Evolutionary conservation across 176 grass and related monocot species (phyloP).

Genomic region (Bothriochloa decipiens): DNA sequence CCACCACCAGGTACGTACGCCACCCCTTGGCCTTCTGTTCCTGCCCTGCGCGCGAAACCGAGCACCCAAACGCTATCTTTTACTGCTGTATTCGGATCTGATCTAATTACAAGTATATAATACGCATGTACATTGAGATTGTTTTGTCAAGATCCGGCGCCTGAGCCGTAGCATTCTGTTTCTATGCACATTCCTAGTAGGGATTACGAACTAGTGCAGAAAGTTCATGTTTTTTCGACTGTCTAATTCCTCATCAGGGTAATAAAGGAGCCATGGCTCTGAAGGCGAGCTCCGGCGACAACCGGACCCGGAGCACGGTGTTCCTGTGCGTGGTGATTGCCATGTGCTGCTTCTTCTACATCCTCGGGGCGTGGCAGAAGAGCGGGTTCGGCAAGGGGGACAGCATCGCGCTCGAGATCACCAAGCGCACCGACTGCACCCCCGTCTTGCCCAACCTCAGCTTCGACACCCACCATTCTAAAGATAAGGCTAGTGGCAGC

Average conservation of each 20-base stretch:
- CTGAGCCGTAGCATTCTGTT: not conserved
- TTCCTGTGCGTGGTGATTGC: conserved; percentile 74
- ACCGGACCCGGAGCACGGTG: conserved; percentile 71
- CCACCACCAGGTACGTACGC: not conserved
- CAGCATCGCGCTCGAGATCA: conserved; percentile 88
- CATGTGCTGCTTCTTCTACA: conserved; percentile 96
- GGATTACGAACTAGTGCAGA: not conserved
- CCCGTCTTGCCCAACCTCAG: conserved; percentile 77
- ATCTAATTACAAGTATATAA: not conserved
- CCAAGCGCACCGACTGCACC: conserved; percentile 84
- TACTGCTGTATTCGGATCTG: not conserved
- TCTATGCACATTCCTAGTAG: not conserved
- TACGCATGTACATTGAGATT: not conserved
- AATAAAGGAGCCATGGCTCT: conserved; percentile 57
- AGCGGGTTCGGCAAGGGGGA: conserved; percentile 94
- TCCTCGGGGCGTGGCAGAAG: conserved; percentile 90
- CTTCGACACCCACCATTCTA: conserved; percentile 66
- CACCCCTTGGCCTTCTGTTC: not conserved
- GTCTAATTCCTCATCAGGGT: conserved; percentile 33
- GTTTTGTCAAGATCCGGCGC: not conserved
- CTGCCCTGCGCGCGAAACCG: not conserved
- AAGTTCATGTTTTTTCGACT: not conserved
- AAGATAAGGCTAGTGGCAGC: conserved; percentile 8
- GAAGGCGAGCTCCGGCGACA: conserved; percentile 63
- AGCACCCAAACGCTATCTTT: not conserved